A percentile compares a stretch with the other conserved stretches of the same genome.
phyloP scores from a whole-genome alignment of 2,329 filamentous ascomycete species.

The Xylaria sp. region DNA sequence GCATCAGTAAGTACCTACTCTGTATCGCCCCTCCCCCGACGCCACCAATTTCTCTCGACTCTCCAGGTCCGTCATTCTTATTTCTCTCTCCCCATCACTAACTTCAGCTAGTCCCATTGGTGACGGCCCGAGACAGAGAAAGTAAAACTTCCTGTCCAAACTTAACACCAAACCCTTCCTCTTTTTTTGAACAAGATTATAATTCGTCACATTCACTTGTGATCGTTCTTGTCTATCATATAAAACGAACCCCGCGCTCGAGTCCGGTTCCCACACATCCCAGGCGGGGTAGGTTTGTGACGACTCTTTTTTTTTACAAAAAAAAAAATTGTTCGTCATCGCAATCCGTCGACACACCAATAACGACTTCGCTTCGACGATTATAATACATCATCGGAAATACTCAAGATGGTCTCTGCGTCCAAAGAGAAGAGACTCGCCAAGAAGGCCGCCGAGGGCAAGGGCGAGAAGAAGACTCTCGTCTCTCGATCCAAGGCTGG shows the following conservation, averaged over 20 bases:
- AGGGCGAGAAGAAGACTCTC: slow-evolving; percentile 80
- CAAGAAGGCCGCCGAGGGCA: slow-evolving; percentile 77
- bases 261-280: slow-evolving; percentile 18
- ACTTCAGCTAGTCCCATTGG: slow-evolving; percentile 27
- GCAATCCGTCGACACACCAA: background rate
- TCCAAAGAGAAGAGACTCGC: slow-evolving; percentile 78
- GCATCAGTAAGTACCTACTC: background rate
- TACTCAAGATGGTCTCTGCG: slow-evolving; percentile 70
- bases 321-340: slow-evolving; percentile 5
- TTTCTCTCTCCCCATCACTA: slow-evolving; percentile 16
- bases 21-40: slow-evolving; percentile 1
- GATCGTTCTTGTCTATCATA: slow-evolving; percentile 31
- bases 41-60: slow-evolving; percentile 15
- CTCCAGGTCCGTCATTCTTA: slow-evolving; percentile 28
- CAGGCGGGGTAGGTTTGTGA: slow-evolving; percentile 33
- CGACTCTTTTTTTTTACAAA: slow-evolving; percentile 17
- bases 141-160: background rate
- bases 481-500: slow-evolving; percentile 72
- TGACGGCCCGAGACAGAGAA: slow-evolving; percentile 8
- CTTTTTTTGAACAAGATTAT: background rate
- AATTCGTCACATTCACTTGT: slow-evolving; percentile 43
- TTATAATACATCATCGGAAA: background rate
- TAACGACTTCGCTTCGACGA: background rate
- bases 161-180: background rate
- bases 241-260: slow-evolving; percentile 19